phyloP scores from a whole-genome alignment of 164 flowering plant genomes.

The Echeveria elegans region DNA sequence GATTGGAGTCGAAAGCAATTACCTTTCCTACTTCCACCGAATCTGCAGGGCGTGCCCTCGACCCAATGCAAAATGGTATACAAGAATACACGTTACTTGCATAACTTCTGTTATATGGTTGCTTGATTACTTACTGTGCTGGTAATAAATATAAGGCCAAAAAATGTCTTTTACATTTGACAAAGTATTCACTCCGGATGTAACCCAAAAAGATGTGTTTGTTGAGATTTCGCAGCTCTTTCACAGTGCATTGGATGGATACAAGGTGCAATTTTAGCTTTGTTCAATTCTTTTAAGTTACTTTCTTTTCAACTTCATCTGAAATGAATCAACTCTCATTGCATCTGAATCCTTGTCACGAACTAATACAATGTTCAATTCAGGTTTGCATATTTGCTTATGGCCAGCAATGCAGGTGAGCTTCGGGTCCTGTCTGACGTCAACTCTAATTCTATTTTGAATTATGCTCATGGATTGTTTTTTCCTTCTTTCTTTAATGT shows the following conservation, averaged over 20 bases:
- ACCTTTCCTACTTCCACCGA: slow-evolving; percentile 71
- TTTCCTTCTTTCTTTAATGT: too few species aligned
- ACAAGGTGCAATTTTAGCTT: slow-evolving; percentile 50
- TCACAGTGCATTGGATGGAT: slow-evolving; percentile 98
- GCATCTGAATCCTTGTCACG: background rate
- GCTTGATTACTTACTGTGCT: background rate
- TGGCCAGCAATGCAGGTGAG: slow-evolving; percentile 95
- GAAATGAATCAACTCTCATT: too few species aligned
- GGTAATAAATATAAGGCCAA: slow-evolving; percentile 46
- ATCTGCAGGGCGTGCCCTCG: slow-evolving; percentile 66
- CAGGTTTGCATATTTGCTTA: slow-evolving; percentile 98
- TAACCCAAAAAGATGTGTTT: slow-evolving; percentile 84
- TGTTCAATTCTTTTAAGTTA: background rate
- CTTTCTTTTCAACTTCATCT: background rate
- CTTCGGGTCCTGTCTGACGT: background rate
- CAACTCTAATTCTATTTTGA: background rate
- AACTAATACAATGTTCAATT: background rate
- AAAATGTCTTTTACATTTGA: slow-evolving; percentile 81
- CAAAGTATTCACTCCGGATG: slow-evolving; percentile 72
- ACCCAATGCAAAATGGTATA: slow-evolving; percentile 68
- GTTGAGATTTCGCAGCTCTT: slow-evolving; percentile 91
- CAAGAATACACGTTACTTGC: background rate
- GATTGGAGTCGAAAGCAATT: slow-evolving; percentile 40
- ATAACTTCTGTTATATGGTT: background rate
- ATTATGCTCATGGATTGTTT: background rate